phyloP scores from a whole-genome alignment of 768 basidiomycete species.

The Gautieria morchelliformis region DNA sequence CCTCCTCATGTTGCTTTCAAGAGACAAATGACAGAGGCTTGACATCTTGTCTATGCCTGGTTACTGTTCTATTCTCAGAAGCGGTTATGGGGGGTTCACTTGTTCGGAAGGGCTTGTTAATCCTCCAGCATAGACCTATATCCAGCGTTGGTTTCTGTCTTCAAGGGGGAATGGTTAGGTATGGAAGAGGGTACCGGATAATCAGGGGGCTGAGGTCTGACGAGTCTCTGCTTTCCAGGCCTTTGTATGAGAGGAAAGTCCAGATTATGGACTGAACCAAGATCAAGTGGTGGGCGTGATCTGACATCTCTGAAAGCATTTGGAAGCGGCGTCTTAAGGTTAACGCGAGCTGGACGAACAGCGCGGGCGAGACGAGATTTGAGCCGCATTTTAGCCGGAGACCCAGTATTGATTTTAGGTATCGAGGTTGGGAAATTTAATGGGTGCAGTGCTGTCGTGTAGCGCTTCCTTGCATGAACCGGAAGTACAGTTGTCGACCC shows the following conservation, averaged over 20 bases:
- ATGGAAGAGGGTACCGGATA: neutral
- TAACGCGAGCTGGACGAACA: neutral
- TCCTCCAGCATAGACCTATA: neutral
- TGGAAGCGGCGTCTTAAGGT: neutral
- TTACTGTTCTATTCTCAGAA: neutral
- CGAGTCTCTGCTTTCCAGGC: neutral
- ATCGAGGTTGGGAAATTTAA: neutral
- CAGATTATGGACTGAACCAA: neutral
- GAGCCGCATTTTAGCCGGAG: neutral
- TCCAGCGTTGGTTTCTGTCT: neutral
- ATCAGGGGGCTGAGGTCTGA: neutral
- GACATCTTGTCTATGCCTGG: neutral
- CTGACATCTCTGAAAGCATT: neutral
- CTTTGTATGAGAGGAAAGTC: neutral
- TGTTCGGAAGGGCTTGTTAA: neutral
- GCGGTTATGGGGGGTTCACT: neutral
- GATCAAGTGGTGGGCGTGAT: neutral
- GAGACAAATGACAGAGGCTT: neutral
- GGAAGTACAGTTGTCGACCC: neutral
- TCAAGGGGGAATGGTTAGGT: neutral
- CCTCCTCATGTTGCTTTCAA: neutral
- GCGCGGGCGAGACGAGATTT: neutral
- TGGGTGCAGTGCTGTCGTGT: neutral
- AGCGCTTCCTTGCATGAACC: neutral
- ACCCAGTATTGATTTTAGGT: neutral